Base-by-base conservation (phyloP, 106 monocot genomes). In the Chionographis japonica region DNA sequence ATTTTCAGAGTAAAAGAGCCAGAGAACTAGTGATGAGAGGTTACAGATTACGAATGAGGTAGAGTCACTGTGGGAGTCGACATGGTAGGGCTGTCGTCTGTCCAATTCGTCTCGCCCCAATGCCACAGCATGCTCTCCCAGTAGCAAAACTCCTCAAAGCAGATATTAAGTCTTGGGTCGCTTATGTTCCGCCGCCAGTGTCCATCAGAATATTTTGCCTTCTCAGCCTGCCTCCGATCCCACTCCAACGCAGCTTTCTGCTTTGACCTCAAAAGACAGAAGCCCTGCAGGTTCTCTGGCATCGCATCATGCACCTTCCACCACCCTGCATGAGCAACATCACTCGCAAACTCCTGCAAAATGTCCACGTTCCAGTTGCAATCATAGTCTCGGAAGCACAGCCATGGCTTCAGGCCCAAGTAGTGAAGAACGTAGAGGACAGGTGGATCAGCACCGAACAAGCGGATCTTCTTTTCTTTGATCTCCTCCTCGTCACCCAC, bases 231-330 rank as follows among this genome's bases (percentile, higher is more conserved):
- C 72, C 85, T 73, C 17, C 91, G 60, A 40, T 92, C 79, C 80
- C 82, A 92, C 69, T 92, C 92, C 77, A 92, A 60, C 50, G 37
- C 66, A 5, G 92, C 92, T 71, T 92, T 92, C 75, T 75, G 77
- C 50, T 83, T 78, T 2, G 92, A 80, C 39, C 72, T 66, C 50
- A 92, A 67, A 57, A 83, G 65, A 62, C 92, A 92, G 61, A 83
- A 81, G 2, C 42, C 19, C 73, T 83, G 82, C 64, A 92, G 69
- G 15, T 71, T 67, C 35, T 73, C 69, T 2, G 85, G 77, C 92
- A 92, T 92, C n/a, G 66, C 68, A 58, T 92, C 87, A 27, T 92
- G 91, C 72, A 92, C 91, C 15, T 56, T 76, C 91, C 91, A 92
- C 91, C 91, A 92, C 56, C 75, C 79, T 2, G 50, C 65, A 43